These are phyloP conservation scores for Lineolata rhizophorae DNA, from an alignment of 495 filamentous ascomycete genomes.

Conservation along the genomic window DNA sequence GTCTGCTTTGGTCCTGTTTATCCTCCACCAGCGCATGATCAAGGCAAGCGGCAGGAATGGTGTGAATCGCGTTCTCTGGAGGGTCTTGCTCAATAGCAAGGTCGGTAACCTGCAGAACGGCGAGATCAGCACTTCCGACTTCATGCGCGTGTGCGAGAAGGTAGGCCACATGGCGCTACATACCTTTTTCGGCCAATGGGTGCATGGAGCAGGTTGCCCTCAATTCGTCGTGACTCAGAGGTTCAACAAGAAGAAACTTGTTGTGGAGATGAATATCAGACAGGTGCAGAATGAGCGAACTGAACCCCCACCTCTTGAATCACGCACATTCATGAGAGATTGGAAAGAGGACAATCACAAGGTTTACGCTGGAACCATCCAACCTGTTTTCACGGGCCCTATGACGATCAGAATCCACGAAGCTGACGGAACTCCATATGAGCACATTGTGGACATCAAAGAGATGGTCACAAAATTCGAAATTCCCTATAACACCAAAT, in stretches of 20 bases:
- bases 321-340: constrained; percentile 58
- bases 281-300: constrained; percentile 41
- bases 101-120: constrained; percentile 53
- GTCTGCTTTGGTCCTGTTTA: constrained; percentile 76
- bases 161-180: constrained; percentile 68
- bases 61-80: constrained; percentile 61
- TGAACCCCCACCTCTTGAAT: constrained; percentile 16
- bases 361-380: constrained; percentile 41
- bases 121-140: constrained; percentile 47
- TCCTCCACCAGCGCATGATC: constrained; percentile 69
- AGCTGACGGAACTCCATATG: constrained; percentile 94
- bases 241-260: constrained; percentile 95
- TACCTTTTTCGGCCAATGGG: constrained; percentile 81
- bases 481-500: constrained; percentile 98
- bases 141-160: constrained; percentile 67
- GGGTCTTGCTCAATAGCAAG: constrained; percentile 60
- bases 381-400: constrained; percentile 58
- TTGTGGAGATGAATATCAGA: constrained; percentile 76
- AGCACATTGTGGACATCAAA: constrained; percentile 91
- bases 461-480: constrained; percentile 64
- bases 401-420: constrained; percentile 98
- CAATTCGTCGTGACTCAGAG: constrained; percentile 60
- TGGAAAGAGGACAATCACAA: constrained; percentile 52
- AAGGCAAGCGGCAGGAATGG: constrained; percentile 71
- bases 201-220: constrained; percentile 71